Evolutionary conservation across 164 flowering plant genomes (phyloP), one percentile per base, ranked within the genome.

Genomic region (Pachysandra terminalis): DNA sequence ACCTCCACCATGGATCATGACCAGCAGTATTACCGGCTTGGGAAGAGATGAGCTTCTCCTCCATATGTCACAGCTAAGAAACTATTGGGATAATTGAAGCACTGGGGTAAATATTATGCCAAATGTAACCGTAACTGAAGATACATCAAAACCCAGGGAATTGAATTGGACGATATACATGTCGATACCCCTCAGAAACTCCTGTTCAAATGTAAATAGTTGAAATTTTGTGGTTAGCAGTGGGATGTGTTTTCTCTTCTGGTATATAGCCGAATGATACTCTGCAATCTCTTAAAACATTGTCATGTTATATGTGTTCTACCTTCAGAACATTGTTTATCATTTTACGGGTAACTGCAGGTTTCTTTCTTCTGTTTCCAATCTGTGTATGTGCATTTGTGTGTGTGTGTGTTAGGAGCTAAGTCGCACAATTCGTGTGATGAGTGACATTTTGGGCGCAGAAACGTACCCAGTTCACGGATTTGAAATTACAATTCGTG

Each of bases 1-100:
- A 60, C 85, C 80, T 66, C 88, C 98, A 25, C 90, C 98, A 25
- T 92, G 98, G 98, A 92, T 95, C 85, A 92, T 95, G 97, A 91
- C 98, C 3, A 89, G 98, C 79, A 87, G 98, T 61, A 81, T 87
- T 62, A 86, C 92, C 25, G 94, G 94, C 61, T 77, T 95, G 73
- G 98, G 98, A 67, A 87, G 98, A 67, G 90, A 90, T 67, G 96
- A 90, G 69, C 96, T 95, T 67, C 96, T 92, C 53, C 82, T 84
- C 22, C 96, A 92, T 49, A 86, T 90, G 94, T 95, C 98, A 26
- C 97, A 94, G 79, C 82, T 94, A 19, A 80, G 96, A 71, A 91
- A 94, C 83, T 91, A 87, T 71, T 94, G 98, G 98, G 94, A 95
- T 73, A 86, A 81, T 55, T 84, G 82, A 77, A n/a, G 26, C n/a